phyloP scores from a whole-genome alignment of 1,284 basidiomycete species.

The Ganoderma lingzhi region DNA sequence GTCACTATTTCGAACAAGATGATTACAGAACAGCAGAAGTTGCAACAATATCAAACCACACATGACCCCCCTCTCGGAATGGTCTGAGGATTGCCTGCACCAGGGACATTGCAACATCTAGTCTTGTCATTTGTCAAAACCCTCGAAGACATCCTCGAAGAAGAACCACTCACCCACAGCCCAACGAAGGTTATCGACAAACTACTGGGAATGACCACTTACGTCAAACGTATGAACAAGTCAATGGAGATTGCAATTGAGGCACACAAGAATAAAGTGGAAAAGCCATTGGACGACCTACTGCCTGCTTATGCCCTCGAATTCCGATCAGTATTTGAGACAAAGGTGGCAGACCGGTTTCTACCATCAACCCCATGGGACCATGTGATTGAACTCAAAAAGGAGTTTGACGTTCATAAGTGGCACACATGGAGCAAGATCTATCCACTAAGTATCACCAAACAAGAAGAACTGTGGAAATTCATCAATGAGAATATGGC shows the following conservation, averaged over 20 bases:
- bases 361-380: constrained; percentile 1
- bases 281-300: constrained; percentile 2
- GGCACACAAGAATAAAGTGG: not conserved
- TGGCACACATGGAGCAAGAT: not conserved
- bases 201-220: no score
- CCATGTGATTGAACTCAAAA: not conserved
- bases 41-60: no score
- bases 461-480: not conserved
- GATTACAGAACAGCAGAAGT: no score
- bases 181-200: not conserved
- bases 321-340: constrained; percentile 3
- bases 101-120: not conserved
- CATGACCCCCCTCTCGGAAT: no score
- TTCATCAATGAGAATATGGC: not conserved
- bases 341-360: constrained; percentile 9
- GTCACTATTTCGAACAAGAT: no score
- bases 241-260: no score
- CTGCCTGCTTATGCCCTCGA: not conserved
- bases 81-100: not conserved
- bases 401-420: not conserved
- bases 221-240: no score
- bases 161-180: not conserved
- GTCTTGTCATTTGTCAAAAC: not conserved
- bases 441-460: not conserved
- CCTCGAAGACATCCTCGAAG: not conserved